These are phyloP conservation scores for Aspergillus fructus DNA, from an alignment of 2,329 filamentous ascomycete genomes.

Conservation along the genomic window DNA sequence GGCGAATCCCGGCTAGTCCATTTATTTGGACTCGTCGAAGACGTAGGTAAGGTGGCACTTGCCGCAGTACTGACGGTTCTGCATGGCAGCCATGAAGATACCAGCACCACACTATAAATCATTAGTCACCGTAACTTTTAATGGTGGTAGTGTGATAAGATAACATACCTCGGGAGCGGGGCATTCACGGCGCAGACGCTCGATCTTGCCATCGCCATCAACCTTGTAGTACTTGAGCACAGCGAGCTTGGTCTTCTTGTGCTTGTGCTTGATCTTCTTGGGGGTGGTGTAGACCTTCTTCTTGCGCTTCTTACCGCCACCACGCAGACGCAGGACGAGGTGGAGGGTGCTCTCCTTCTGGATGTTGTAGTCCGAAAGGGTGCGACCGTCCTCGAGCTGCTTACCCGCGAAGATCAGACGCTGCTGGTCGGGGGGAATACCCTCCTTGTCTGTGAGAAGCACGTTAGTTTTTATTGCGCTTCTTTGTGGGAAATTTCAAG, in stretches of 20 bases:
- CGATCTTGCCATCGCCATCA: conserved; percentile 98
- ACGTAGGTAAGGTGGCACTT: conserved; percentile 71
- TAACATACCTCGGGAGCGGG: conserved; percentile 78
- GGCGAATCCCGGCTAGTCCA: conserved; percentile 20
- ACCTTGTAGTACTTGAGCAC: conserved; percentile 99
- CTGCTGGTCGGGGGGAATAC: conserved; percentile 98
- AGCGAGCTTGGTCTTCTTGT: conserved; percentile 99
- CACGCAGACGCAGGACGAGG: conserved; percentile 95
- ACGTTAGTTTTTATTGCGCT: neutral
- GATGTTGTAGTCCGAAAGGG: conserved; percentile 99
- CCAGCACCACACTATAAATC: conserved; percentile 83
- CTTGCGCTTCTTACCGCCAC: conserved; percentile 99
- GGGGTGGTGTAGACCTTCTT: conserved; percentile 99
- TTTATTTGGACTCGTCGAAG: conserved; percentile 65
- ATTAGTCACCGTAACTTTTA: conserved; percentile 4
- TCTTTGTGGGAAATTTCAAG: neutral
- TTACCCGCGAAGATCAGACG: conserved; percentile 99
- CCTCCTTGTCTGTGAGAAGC: conserved; percentile 83
- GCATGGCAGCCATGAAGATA: conserved; percentile 99
- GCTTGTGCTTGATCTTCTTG: conserved; percentile 99
- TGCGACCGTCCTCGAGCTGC: conserved; percentile 99
- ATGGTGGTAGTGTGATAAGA: neutral
- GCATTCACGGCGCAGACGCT: conserved; percentile 98
- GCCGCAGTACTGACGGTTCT: conserved; percentile 97
- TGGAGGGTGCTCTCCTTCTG: conserved; percentile 99